Base-by-base conservation (phyloP, 495 filamentous ascomycete species). In the Tuber brumale region DNA sequence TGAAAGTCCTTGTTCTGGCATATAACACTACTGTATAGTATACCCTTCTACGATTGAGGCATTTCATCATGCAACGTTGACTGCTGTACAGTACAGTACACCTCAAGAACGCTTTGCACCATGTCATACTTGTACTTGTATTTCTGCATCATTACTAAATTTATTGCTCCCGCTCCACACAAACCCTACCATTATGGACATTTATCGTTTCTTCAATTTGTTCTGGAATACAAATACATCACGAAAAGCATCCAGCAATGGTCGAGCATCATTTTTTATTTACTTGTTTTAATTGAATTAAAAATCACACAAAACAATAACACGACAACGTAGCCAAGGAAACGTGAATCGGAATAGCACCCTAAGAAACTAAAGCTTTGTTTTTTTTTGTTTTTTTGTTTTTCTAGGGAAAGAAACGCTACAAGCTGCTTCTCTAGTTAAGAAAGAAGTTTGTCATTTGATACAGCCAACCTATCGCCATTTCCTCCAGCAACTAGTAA, bases 401-500 rank as follows among this genome's bases (percentile, higher is more conserved):
- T 61, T 61, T 31, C 57, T 3, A 31, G 57, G 27, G 57, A 61
- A 66, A 66, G 57, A 66, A 35, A 66, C 31, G 57, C 57, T 66
- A 31, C 57, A 66, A 19, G 57, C 14, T 31, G 57, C 27, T 66
- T 66, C 57, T 66, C 57, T 66, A 66, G 57, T 31, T 61, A 27
- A 66, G 18, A 66, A 66, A 66, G 57, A 66, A 31, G 27, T 18
- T 66, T 66, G 57, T 66, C 57, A 35, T 66, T 66, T 66, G 57
- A 66, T 66, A 66, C 57, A 66, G 57, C 57, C 57, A 66, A 66
- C 57, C 31, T 35, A 66, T 66, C 27, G 57, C 57, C 57, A 66
- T 66, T 66, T 35, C 21, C 71, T 23, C 51, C 39, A 48, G 70
- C 45, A 18, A 42, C 51, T 76, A 91, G 82, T 91, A 91, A 83